Evolutionary conservation across 257 asterid genomes (phyloP).

Genomic region (Lycium barbarum): DNA sequence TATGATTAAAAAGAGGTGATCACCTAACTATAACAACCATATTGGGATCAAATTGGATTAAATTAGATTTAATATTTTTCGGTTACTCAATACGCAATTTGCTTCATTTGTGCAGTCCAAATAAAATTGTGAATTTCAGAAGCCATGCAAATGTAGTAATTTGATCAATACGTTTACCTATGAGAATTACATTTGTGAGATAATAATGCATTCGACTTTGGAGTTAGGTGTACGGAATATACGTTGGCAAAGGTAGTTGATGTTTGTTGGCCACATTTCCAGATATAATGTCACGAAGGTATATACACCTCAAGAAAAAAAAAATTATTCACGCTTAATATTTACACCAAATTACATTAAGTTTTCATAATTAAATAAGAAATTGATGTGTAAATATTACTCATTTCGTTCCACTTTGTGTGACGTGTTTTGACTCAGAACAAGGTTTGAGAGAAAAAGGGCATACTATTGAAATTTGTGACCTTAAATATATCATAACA

Average conservation of each 20-base stretch:
- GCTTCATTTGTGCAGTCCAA: neutral
- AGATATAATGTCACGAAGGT: neutral
- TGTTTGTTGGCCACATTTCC: neutral
- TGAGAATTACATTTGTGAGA: constrained; percentile 5
- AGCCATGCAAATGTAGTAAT: neutral
- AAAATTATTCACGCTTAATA: neutral
- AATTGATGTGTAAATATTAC: neutral
- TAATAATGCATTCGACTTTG: neutral
- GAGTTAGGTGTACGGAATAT: neutral
- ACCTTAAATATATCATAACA: no score
- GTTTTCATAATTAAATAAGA: neutral
- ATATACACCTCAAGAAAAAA: neutral
- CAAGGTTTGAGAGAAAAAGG: no score
- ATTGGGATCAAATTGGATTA: neutral
- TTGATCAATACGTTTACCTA: neutral
- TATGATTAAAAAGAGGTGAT: constrained; percentile 22
- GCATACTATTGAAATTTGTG: no score
- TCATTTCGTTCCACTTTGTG: no score
- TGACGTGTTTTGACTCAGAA: no score
- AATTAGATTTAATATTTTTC: neutral
- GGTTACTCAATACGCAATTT: neutral
- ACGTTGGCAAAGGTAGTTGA: neutral
- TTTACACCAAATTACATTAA: neutral
- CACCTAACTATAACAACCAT: constrained; percentile 23
- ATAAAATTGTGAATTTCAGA: neutral